Evolutionary conservation across 2,329 filamentous ascomycete species (phyloP).

Genomic region (Gaeumannomyces tritici): DNA sequence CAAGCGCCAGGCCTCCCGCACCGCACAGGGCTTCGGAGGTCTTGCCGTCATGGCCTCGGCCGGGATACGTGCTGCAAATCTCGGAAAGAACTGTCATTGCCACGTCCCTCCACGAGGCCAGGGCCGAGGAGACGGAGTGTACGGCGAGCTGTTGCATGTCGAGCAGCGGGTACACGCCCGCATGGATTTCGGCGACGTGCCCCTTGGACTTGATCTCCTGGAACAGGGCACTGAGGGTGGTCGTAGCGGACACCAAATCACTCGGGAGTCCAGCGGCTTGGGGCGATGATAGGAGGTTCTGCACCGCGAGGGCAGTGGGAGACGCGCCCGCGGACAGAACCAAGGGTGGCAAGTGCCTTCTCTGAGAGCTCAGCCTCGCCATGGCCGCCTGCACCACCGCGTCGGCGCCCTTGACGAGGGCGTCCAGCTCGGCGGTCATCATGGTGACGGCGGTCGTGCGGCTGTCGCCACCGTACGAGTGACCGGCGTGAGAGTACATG

Average conservation of each 20-base stretch:
- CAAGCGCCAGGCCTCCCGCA: conserved; percentile 60
- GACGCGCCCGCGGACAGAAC: conserved; percentile 67
- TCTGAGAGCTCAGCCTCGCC: background rate
- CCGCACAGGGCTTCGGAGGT: conserved; percentile 58
- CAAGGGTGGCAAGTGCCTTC: conserved; percentile 15
- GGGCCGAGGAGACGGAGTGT: conserved; percentile 37
- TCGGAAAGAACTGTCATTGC: conserved; percentile 63
- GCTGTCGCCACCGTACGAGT: conserved; percentile 52
- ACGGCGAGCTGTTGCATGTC: conserved; percentile 75
- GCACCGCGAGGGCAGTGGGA: conserved; percentile 59
- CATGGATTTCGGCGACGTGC: conserved; percentile 43
- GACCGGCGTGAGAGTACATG: conserved; percentile 64
- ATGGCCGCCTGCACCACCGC: conserved; percentile 1
- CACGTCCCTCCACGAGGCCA: conserved; percentile 44
- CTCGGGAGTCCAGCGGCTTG: conserved; percentile 8
- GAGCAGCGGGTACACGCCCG: conserved; percentile 65
- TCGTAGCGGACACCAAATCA: conserved; percentile 18
- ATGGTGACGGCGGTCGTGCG: conserved; percentile 47
- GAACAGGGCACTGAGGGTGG: conserved; percentile 18
- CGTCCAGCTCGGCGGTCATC: conserved; percentile 50
- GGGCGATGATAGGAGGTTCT: conserved; percentile 31
- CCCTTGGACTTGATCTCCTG: conserved; percentile 13
- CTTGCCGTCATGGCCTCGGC: conserved; percentile 32
- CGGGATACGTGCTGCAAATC: conserved; percentile 58
- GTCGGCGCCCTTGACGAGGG: conserved; percentile 35